Conservation (phyloP, 2,329 filamentous ascomycete species). For the Amauroascus verrucosus region DNA sequence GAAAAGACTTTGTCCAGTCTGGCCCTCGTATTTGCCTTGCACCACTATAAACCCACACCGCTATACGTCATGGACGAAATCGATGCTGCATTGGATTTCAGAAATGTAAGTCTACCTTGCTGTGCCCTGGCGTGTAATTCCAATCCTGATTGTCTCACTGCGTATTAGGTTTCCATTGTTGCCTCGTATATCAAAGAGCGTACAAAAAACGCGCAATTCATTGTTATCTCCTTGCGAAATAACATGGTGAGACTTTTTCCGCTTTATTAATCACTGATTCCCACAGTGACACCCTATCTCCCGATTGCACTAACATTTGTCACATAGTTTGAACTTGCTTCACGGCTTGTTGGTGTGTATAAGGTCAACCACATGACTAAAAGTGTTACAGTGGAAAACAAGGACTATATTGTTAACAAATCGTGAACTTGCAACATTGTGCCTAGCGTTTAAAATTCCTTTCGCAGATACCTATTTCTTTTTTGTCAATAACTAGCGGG, state of each 20-base stretch:
- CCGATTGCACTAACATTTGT: not conserved
- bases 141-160: not conserved
- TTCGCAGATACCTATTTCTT: not conserved
- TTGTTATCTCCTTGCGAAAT: constrained; percentile 93
- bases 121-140: not conserved
- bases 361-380: constrained; percentile 99
- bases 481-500: not conserved
- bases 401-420: constrained; percentile 52
- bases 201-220: constrained; percentile 98
- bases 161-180: constrained; percentile 74
- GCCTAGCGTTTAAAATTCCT: not conserved
- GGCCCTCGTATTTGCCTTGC: constrained; percentile 92
- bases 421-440: constrained; percentile 15
- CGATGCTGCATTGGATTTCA: constrained; percentile 92
- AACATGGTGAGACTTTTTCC: constrained; percentile 59
- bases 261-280: not conserved
- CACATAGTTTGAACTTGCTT: constrained; percentile 73
- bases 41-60: constrained; percentile 96
- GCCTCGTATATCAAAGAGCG: constrained; percentile 98
- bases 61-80: constrained; percentile 99
- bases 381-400: constrained; percentile 80
- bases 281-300: too few species aligned
- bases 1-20: constrained; percentile 93
- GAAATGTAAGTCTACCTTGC: constrained; percentile 61
- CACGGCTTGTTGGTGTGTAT: constrained; percentile 90